Percentiles rank a stretch among this genome's conserved stretches.
Conservation (phyloP, 2,329 filamentous ascomycete species). For the Bipolaris cookei region DNA sequence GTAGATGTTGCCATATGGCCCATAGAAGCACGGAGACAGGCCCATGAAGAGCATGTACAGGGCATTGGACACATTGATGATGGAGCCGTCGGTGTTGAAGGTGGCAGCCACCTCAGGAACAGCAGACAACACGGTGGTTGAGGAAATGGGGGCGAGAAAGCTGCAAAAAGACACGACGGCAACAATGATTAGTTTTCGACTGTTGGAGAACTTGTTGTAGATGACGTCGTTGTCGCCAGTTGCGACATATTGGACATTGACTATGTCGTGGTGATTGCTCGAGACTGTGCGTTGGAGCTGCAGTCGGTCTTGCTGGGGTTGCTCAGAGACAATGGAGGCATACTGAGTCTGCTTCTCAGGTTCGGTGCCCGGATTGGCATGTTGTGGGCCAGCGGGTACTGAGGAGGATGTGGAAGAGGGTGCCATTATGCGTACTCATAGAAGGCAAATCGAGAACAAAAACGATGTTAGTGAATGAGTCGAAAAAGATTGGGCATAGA, state of each 20-base stretch:
- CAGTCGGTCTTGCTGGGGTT: constrained; percentile 25
- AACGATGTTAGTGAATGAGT: not conserved
- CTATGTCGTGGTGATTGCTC: constrained; percentile 43
- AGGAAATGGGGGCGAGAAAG: constrained; percentile 76
- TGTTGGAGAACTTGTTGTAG: constrained; percentile 68
- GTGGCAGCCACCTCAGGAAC: constrained; percentile 74
- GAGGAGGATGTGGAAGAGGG: constrained; percentile 28
- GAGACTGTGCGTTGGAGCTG: constrained; percentile 44
- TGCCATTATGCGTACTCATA: constrained; percentile 42
- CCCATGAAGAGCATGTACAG: constrained; percentile 79
- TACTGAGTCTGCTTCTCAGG: constrained; percentile 37
- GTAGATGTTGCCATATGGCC: constrained; percentile 65
- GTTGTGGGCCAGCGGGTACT: constrained; percentile 22
- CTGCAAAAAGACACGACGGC: constrained; percentile 74
- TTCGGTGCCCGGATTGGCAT: constrained; percentile 11
- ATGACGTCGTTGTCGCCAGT: constrained; percentile 56
- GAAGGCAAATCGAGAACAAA: constrained; percentile 16
- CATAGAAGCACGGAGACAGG: constrained; percentile 67
- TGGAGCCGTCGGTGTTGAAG: constrained; percentile 68
- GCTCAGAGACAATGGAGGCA: constrained; percentile 38
- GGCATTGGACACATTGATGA: constrained; percentile 77
- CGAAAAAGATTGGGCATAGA: not conserved
- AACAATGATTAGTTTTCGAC: constrained; percentile 71
- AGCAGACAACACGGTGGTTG: constrained; percentile 74
- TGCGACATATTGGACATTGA: constrained; percentile 32